These are phyloP conservation scores for Takashimella koratensis DNA, from an alignment of 1,284 basidiomycete genomes.

Conservation along the genomic window DNA sequence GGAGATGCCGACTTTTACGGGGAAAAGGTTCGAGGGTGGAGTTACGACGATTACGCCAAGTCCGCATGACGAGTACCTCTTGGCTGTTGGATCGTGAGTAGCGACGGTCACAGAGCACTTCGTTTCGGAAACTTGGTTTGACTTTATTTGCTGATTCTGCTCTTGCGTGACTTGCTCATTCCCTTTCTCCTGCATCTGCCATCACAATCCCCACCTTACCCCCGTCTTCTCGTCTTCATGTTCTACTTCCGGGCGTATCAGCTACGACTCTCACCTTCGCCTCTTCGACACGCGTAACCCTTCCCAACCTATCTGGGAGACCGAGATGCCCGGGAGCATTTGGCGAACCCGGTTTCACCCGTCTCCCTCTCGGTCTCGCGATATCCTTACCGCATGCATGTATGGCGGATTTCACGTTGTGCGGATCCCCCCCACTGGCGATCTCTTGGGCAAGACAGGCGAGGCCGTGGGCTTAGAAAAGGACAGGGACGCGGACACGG, in stretches of 20 bases:
- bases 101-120: too few relatives aligned
- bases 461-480: slow-evolving; percentile 15
- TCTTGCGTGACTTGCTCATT: background rate
- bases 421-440: slow-evolving; percentile 48
- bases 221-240: too few relatives aligned
- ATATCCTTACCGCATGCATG: slow-evolving; percentile 91
- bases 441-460: too few relatives aligned
- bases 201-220: slow-evolving; percentile 1
- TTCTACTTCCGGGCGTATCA: too few relatives aligned
- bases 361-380: slow-evolving; percentile 55
- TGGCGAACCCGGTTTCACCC: slow-evolving; percentile 99
- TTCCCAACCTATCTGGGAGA: slow-evolving; percentile 57
- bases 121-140: background rate
- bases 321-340: slow-evolving; percentile 80
- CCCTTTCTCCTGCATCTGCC: background rate
- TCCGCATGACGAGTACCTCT: slow-evolving; percentile 69
- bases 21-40: slow-evolving; percentile 88
- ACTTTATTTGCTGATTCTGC: background rate
- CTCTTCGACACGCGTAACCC: slow-evolving; percentile 80
- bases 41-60: slow-evolving; percentile 87
- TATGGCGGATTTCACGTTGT: slow-evolving; percentile 92
- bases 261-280: slow-evolving; percentile 79
- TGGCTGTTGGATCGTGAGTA: slow-evolving; percentile 84
- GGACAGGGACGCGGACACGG: slow-evolving; percentile 15
- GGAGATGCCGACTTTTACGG: slow-evolving; percentile 62